phyloP scores from a whole-genome alignment of 257 asterid genomes.

The Petunia secreta region DNA sequence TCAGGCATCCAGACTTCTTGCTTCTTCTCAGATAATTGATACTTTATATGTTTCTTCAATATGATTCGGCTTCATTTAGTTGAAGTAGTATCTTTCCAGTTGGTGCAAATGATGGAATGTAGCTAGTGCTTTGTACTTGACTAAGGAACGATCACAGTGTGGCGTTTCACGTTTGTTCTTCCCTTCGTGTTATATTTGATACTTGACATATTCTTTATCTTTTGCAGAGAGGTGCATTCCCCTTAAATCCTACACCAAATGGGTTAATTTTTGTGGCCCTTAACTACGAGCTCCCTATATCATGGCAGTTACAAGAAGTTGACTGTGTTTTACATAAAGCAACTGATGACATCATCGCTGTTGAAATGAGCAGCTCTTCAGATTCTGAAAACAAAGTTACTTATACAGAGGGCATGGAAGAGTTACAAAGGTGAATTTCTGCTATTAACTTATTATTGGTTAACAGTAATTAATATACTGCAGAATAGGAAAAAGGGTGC shows the following conservation, averaged over 20 bases:
- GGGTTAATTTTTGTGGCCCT: slow-evolving; percentile 89
- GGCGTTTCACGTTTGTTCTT: neutral
- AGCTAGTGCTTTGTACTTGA: neutral
- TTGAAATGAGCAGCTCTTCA: slow-evolving; percentile 65
- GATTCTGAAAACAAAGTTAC: slow-evolving; percentile 52
- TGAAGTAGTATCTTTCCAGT: neutral
- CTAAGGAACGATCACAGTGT: neutral
- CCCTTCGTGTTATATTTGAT: neutral
- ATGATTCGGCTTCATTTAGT: neutral
- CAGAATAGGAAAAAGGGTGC: neutral
- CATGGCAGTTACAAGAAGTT: slow-evolving; percentile 76
- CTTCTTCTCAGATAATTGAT: neutral
- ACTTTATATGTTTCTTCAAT: neutral
- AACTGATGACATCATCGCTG: slow-evolving; percentile 87
- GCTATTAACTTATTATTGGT: neutral
- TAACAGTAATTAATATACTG: neutral
- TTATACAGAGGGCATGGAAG: slow-evolving; percentile 70
- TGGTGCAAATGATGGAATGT: slow-evolving; percentile 18
- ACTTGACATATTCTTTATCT: slow-evolving; percentile 23
- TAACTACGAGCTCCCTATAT: slow-evolving; percentile 61
- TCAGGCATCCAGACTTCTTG: slow-evolving; percentile 8
- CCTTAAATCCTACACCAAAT: slow-evolving; percentile 68
- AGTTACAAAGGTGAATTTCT: slow-evolving; percentile 66
- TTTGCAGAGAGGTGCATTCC: slow-evolving; percentile 97
- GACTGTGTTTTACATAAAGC: slow-evolving; percentile 92